Conservation (phyloP, 177 flowering plant genomes). For the Vitis hybrid region DNA sequence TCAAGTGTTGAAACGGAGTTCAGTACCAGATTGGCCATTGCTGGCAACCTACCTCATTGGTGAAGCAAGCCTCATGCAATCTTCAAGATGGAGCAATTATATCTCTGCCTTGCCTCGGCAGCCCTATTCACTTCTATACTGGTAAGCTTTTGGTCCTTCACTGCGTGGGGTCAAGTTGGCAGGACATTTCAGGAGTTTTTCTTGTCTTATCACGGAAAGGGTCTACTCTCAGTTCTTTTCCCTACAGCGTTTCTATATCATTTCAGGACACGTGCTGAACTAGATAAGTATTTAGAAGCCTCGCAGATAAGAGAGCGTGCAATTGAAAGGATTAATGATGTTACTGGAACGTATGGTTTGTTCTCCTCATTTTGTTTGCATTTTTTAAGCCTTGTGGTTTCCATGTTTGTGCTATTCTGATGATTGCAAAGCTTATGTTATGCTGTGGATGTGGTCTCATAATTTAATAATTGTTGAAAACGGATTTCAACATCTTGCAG, state of each 20-base stretch:
- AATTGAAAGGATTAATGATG: slow-evolving; percentile 83
- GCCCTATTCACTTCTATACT: slow-evolving; percentile 91
- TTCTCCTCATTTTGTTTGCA: not conserved
- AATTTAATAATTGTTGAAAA: not conserved
- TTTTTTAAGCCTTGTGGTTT: not conserved
- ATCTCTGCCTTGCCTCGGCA: slow-evolving; percentile 91
- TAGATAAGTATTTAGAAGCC: slow-evolving; percentile 86
- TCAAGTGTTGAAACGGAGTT: slow-evolving; percentile 54
- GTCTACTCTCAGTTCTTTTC: slow-evolving; percentile 52
- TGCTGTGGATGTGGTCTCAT: not conserved
- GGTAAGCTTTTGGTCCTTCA: slow-evolving; percentile 38
- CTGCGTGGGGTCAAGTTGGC: not conserved
- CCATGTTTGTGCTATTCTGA: not conserved
- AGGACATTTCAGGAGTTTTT: not conserved
- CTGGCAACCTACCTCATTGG: slow-evolving; percentile 90
- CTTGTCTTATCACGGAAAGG: slow-evolving; percentile 14
- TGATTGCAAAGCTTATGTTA: not conserved
- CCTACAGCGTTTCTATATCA: slow-evolving; percentile 55
- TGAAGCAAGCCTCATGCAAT: slow-evolving; percentile 69
- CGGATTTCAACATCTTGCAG: slow-evolving; percentile 39
- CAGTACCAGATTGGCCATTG: slow-evolving; percentile 95
- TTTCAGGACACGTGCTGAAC: slow-evolving; percentile 91
- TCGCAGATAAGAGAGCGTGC: slow-evolving; percentile 89
- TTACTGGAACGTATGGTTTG: slow-evolving; percentile 79
- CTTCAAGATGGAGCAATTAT: slow-evolving; percentile 89